Conservation (phyloP, 2,329 filamentous ascomycete species). For the Cercospora beticola region DNA sequence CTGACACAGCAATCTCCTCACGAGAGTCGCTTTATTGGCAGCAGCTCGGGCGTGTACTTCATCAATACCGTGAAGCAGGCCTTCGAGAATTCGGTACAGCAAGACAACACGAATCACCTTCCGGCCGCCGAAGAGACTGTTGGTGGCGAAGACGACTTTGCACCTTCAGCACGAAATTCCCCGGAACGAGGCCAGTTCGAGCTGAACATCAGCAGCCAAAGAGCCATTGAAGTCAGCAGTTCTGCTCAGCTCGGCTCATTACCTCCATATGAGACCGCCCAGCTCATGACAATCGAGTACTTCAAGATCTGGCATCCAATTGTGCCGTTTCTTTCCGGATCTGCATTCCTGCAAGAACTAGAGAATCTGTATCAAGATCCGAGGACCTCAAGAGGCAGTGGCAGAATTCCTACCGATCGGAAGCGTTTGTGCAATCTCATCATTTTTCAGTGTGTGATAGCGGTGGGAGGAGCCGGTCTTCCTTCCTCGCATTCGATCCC, state of each 20-base stretch:
- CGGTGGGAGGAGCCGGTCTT: conserved; percentile 41
- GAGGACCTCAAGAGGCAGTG: conserved; percentile 32
- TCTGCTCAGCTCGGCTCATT: conserved; percentile 28
- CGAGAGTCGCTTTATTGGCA: conserved; percentile 48
- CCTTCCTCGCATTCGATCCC: conserved; percentile 28
- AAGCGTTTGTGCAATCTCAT: conserved; percentile 37
- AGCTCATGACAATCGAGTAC: conserved; percentile 50
- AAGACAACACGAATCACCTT: conserved; percentile 9
- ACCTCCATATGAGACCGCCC: conserved; percentile 38
- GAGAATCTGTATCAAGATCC: conserved; percentile 44
- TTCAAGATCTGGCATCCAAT: conserved; percentile 55
- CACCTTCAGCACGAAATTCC: conserved; percentile 22
- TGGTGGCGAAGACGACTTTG: conserved; percentile 27
- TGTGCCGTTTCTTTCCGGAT: conserved; percentile 55
- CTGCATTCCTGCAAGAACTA: conserved; percentile 49
- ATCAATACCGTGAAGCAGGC: conserved; percentile 55
- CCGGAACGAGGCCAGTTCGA: conserved; percentile 23
- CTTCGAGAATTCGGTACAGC: conserved; percentile 42
- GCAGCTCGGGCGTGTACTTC: conserved; percentile 55
- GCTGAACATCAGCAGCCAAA: conserved; percentile 19
- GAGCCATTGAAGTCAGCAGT: conserved; percentile 22
- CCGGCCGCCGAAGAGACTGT: conserved; percentile 27
- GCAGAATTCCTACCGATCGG: conserved; percentile 24
- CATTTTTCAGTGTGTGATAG: conserved; percentile 54
- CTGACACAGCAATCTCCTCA: conserved; percentile 23